Evolutionary conservation across 106 monocot genomes (phyloP), one percentile per base, ranked within the genome.

Genomic region (Apostasia shenzhenica): DNA sequence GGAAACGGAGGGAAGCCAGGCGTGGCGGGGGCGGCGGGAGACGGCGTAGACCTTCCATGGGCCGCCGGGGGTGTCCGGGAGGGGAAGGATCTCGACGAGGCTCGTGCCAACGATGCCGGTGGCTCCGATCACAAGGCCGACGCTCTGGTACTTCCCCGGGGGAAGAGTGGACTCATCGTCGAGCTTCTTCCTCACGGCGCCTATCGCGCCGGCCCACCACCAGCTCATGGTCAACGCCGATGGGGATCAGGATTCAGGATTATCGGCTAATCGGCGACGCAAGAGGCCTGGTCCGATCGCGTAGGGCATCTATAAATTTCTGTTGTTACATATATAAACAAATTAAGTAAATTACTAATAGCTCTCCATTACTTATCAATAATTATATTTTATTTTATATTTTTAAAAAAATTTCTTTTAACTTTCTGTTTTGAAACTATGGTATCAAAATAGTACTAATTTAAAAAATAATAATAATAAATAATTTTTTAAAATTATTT

Each of bases 181-280:
- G 47, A n/a, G 11, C 43, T 68, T 68, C 54, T 68, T 68, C 68
- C 41, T 54, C 3, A 59, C 68, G 42, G 75, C 95, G 54, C 92
- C 92, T 57, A 92, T 81, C 47, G 95, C 89, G 59, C 95, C 92
- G 0, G 95, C 82, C 95, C 95, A 97, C 95, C 95, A 97, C 92
- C 91, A 97, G 75, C 95, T 97, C 95, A 95, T 85, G 0, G 39
- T 54, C 53, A 41, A 12, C 54, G 54, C 0, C 12, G 50, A 7
- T 41, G 51, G 5, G 53, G 53, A 54, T 45, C 26, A 26, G 26
- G 26, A 26, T 26, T 26, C 26, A 26, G 26, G 26, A 26, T 26
- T 26, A 0, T 0, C 26, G 26, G 26, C 0, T 26, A 26, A 26
- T 26, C 26, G 26, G 26, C 26, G 26, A 26, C 26, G 26, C 26